Evolutionary conservation across 2,329 filamentous ascomycete species (phyloP), one percentile per base, ranked within the genome.

Genomic region (Cladosporium cucumerinum): DNA sequence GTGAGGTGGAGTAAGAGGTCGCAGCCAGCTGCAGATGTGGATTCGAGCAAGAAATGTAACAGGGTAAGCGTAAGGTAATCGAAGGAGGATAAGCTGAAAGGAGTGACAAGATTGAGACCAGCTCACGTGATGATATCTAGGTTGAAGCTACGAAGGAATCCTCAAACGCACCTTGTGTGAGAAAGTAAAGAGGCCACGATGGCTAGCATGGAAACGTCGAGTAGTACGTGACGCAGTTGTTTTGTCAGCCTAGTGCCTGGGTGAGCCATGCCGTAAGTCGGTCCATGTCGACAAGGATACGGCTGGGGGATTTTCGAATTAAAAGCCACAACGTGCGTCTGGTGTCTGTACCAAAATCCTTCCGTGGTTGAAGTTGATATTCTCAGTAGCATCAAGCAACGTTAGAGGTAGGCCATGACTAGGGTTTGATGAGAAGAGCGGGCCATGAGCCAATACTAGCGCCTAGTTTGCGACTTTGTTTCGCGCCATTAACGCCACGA

Each of bases 1-100:
- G 60, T 55, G 60, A 55, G 23, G 60, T 62, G 60, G 60, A 62
- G 60, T 61, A 52, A 25, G 48, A 52, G 21, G 26, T 52, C 26
- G 60, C 60, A 62, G 60, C 58, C 58, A 36, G 58, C 58, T 61
- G 58, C 58, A 61, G 58, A n/a, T 34, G 58, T 61, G 58, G 58
- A 34, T 61, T 61, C 23, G 16, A 51, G 46, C 28, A 61, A 34
- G 58, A 21, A 36, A 30, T 26, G n/a, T 2, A 61, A 61, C 46
- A 30, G 58, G 43, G 57, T 48, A 49, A 23, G 23, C 36, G 57
- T 30, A 25, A 62, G 16, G 11, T 43, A 36, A 55, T 46, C 23
- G 49, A 23, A 39, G 18, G 25, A 62, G 60, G 23, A 7, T 21
- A 10, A 23, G 34, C 34, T 62, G 60, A 34, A 55, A 43, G 32